Conservation (phyloP, 2,329 filamentous ascomycete genomes). For the Arthrocladium fulminans region DNA sequence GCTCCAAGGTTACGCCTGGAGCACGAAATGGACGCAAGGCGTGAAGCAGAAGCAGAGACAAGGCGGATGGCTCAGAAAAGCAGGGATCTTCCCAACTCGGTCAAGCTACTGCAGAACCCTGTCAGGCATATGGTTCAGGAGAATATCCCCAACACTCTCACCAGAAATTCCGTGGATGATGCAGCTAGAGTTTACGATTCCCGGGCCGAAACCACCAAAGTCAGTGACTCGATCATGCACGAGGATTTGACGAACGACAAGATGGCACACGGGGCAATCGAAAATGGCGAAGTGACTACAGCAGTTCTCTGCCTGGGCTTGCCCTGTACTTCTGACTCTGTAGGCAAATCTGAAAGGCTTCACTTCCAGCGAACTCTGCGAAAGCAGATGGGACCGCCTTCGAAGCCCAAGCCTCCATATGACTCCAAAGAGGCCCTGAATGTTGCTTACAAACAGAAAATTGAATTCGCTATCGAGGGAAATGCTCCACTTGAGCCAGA, state of each 20-base stretch:
- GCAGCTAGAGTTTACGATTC: neutral
- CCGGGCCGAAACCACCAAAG: neutral
- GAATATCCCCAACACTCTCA: neutral
- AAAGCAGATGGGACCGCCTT: slow-evolving; percentile 9
- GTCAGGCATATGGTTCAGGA: slow-evolving; percentile 15
- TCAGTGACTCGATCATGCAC: slow-evolving; percentile 3
- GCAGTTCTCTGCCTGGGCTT: slow-evolving; percentile 13
- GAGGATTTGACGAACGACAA: slow-evolving; percentile 7
- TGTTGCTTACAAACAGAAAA: neutral
- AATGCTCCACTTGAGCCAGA: neutral
- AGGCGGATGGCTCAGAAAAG: slow-evolving; percentile 11
- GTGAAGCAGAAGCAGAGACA: slow-evolving; percentile 12
- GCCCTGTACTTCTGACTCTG: slow-evolving; percentile 9
- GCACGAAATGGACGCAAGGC: slow-evolving; percentile 10
- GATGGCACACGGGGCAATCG: slow-evolving; percentile 1
- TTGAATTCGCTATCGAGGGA: neutral
- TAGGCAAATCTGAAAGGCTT: slow-evolving; percentile 8
- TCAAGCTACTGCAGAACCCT: slow-evolving; percentile 17
- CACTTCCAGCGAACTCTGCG: slow-evolving; percentile 13
- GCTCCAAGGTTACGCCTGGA: slow-evolving; percentile 13
- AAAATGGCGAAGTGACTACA: slow-evolving; percentile 3
- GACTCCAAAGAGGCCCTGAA: neutral
- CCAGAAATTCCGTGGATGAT: neutral
- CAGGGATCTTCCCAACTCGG: slow-evolving; percentile 12
- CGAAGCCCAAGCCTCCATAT: neutral